Evolutionary conservation across 164 flowering plant species (phyloP), one percentile per base, ranked within the genome.

Genomic region (Sextonia rubra): DNA sequence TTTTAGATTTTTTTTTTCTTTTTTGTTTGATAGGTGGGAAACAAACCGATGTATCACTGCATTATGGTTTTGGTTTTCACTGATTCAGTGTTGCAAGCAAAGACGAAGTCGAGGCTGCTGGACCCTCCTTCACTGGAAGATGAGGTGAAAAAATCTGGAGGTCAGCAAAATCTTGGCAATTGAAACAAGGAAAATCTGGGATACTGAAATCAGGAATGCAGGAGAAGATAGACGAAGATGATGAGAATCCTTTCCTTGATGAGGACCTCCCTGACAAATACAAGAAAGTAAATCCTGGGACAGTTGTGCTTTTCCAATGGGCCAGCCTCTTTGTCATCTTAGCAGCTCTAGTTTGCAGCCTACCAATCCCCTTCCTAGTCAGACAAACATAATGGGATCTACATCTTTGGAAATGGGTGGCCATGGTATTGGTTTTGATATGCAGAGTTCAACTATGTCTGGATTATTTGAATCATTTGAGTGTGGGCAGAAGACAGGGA

Each of bases 401-500:
- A 20, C 80, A 73, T 32, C 47, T 89, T 1, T 90, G 95, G 95
- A 89, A 86, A 78, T 90, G 95, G 95, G 86, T 73, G 61, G 47
- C 85, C 15, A 69, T 89, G 83, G 47, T 83, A 27, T 67, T 90
- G 58, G 95, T 83, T 18, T 32, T 90, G 61, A 83, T 90, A 5
- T 89, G 88, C 69, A 92, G 92, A n/a, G n/a, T n/a, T n/a, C n/a
- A n/a, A n/a, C n/a, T n/a, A n/a, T n/a, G n/a, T n/a, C n/a, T n/a
- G n/a, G n/a, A n/a, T n/a, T n/a, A n/a, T n/a, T n/a, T n/a, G n/a
- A n/a, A n/a, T n/a, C n/a, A n/a, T n/a, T n/a, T n/a, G n/a, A n/a
- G n/a, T n/a, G n/a, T n/a, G n/a, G n/a, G n/a, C n/a, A n/a, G n/a
- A n/a, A n/a, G n/a, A n/a, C n/a, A n/a, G n/a, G n/a, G n/a, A n/a